phyloP scores from a whole-genome alignment of 169 alveolate genomes.

The Eimeria sp. region DNA sequence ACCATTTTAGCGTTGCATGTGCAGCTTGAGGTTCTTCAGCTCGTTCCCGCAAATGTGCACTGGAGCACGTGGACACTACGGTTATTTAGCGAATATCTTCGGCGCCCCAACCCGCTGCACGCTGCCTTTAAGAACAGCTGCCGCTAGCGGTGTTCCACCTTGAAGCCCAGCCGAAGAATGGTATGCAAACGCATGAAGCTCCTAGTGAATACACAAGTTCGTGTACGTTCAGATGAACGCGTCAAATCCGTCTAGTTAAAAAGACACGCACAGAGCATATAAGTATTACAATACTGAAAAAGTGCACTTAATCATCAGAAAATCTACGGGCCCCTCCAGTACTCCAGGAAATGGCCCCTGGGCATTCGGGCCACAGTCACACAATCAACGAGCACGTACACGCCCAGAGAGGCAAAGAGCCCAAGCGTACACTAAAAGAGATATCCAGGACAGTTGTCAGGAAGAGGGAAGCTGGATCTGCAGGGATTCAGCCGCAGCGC shows the following conservation, averaged over 20 bases:
- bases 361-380: slow-evolving; percentile 38
- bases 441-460: slow-evolving; percentile 51
- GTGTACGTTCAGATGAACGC: background rate
- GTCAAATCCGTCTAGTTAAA: slow-evolving; percentile 22
- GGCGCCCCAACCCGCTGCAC: slow-evolving; percentile 50
- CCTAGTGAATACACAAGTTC: slow-evolving; percentile 5
- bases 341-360: slow-evolving; percentile 44
- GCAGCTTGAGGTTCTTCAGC: slow-evolving; percentile 35
- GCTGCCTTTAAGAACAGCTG: slow-evolving; percentile 68
- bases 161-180: background rate
- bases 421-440: background rate
- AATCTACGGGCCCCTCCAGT: background rate
- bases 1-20: slow-evolving; percentile 72
- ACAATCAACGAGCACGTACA: slow-evolving; percentile 43
- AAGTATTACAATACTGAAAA: background rate
- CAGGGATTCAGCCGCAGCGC: slow-evolving; percentile 38
- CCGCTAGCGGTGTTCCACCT: slow-evolving; percentile 41
- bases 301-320: slow-evolving; percentile 30
- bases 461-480: slow-evolving; percentile 33
- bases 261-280: background rate
- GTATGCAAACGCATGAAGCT: slow-evolving; percentile 14
- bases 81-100: background rate
- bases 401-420: slow-evolving; percentile 39
- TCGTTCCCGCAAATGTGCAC: slow-evolving; percentile 8
- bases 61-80: slow-evolving; percentile 23